Conservation (phyloP, 139 green algal genomes). For the Auxenochlorella pyrenoidosa region DNA sequence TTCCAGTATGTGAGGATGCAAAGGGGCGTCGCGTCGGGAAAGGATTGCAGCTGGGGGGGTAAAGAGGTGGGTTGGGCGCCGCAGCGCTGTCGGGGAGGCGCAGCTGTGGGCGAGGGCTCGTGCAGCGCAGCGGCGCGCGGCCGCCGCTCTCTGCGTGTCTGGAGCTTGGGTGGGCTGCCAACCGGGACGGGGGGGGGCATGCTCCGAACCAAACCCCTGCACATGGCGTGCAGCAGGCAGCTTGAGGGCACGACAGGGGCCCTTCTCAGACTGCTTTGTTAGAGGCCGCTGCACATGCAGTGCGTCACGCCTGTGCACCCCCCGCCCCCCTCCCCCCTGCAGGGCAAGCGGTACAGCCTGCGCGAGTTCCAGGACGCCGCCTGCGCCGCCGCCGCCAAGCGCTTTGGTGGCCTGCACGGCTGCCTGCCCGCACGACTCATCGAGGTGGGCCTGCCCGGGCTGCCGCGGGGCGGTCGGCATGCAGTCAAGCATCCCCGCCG, state of each 20-base stretch:
- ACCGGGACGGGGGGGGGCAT: no score
- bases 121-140: no score
- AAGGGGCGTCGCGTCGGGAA: no score
- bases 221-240: no score
- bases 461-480: neutral
- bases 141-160: no score
- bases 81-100: neutral
- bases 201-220: no score
- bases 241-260: no score
- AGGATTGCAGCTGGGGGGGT: no score
- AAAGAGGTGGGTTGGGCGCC: no score
- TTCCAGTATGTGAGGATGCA: conserved; percentile 1
- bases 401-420: conserved; percentile 27
- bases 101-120: neutral
- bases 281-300: neutral
- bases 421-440: conserved; percentile 44
- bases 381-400: conserved; percentile 5
- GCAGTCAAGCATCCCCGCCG: neutral
- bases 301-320: neutral
- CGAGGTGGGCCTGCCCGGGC: conserved; percentile 39
- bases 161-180: no score
- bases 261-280: no score
- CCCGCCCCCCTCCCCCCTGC: neutral
- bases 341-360: conserved; percentile 39
- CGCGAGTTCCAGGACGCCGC: conserved; percentile 54